These are phyloP conservation scores for Lecanicillium sp. DNA, from an alignment of 2,329 filamentous ascomycete genomes.

Conservation along the genomic window DNA sequence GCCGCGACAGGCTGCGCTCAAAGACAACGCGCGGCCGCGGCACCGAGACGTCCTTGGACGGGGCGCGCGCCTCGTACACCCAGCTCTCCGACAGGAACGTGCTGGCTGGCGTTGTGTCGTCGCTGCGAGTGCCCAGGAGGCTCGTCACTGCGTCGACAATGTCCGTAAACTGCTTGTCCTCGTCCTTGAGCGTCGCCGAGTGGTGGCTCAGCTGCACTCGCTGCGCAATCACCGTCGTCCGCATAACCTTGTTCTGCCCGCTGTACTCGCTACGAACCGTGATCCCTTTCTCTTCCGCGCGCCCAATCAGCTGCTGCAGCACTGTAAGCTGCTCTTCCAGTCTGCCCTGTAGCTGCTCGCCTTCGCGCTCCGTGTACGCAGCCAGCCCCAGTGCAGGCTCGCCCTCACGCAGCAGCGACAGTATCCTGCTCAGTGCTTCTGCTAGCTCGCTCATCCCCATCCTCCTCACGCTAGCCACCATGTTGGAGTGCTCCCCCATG, in stretches of 20 bases:
- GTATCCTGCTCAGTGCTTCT: constrained; percentile 21
- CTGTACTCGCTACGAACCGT: constrained; percentile 69
- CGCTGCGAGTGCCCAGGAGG: constrained; percentile 22
- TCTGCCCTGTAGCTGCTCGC: constrained; percentile 24
- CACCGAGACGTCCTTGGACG: constrained; percentile 67
- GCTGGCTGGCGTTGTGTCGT: constrained; percentile 26
- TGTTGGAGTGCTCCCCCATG: constrained; percentile 44
- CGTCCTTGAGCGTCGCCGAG: constrained; percentile 61
- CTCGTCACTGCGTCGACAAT: constrained; percentile 48
- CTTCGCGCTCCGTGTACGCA: constrained; percentile 23
- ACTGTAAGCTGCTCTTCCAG: constrained; percentile 39
- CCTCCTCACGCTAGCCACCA: constrained; percentile 54
- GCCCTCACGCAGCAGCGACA: constrained; percentile 28
- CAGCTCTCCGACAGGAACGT: constrained; percentile 65
- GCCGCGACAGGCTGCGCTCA: constrained; percentile 64
- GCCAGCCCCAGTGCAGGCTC: constrained; percentile 32
- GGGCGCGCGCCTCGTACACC: constrained; percentile 66
- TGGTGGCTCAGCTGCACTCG: constrained; percentile 75
- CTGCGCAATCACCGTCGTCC: constrained; percentile 75
- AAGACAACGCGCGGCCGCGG: constrained; percentile 65
- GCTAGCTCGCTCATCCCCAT: constrained; percentile 35
- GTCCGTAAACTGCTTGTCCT: constrained; percentile 64
- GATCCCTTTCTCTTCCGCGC: constrained; percentile 38
- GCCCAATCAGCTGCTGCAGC: constrained; percentile 40
- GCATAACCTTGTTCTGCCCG: constrained; percentile 60